Evolutionary conservation across 2,329 filamentous ascomycete genomes (phyloP).

Genomic region (Fusarium brevicatenulatum): DNA sequence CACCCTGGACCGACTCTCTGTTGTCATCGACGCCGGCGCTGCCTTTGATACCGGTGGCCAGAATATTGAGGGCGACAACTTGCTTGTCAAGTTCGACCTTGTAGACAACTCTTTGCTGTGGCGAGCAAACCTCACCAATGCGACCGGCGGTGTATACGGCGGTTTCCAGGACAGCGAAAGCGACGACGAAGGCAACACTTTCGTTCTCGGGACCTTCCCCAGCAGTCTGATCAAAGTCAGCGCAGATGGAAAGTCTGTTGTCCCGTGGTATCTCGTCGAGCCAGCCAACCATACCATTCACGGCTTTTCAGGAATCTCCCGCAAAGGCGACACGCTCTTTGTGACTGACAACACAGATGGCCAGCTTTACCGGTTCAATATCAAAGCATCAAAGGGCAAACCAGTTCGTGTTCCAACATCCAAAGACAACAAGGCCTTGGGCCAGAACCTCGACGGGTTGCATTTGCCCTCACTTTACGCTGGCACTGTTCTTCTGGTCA

Average conservation of each 20-base stretch:
- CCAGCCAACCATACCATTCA: conserved; percentile 41
- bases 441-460: conserved; percentile 40
- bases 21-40: conserved; percentile 49
- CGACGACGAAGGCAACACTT: conserved; percentile 50
- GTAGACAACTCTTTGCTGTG: conserved; percentile 40
- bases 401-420: neutral
- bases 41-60: conserved; percentile 50
- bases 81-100: conserved; percentile 51
- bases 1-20: conserved; percentile 46
- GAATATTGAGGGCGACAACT: conserved; percentile 51
- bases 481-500: conserved; percentile 49
- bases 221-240: conserved; percentile 50
- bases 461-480: conserved; percentile 49
- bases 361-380: conserved; percentile 50
- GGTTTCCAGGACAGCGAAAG: conserved; percentile 54
- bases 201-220: conserved; percentile 52
- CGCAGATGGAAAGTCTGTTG: conserved; percentile 41
- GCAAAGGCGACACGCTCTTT: conserved; percentile 42
- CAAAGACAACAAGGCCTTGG: conserved; percentile 1
- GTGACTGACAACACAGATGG: conserved; percentile 45
- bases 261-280: conserved; percentile 48
- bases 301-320: neutral
- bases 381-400: conserved; percentile 11
- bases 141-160: conserved; percentile 46
- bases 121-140: conserved; percentile 47